These are phyloP conservation scores for Trematosphaeria pertusa DNA, from an alignment of 2,329 filamentous ascomycete species.

Conservation along the genomic window DNA sequence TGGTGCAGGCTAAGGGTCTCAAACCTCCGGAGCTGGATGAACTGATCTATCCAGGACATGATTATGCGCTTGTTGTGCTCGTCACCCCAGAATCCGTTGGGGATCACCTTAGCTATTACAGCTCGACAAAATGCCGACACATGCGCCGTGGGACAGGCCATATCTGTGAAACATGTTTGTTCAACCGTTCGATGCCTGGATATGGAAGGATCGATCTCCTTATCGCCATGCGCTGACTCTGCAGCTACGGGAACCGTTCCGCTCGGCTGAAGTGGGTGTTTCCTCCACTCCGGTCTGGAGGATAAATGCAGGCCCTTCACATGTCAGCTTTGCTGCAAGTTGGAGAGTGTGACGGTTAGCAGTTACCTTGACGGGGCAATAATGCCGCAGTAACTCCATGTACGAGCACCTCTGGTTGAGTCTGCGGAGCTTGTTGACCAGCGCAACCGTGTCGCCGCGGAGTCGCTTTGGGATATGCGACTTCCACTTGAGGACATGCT, in stretches of 20 bases:
- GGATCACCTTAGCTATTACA: constrained; percentile 74
- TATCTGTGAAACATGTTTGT: constrained; percentile 61
- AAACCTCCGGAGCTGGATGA: constrained; percentile 78
- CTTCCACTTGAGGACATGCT: constrained; percentile 43
- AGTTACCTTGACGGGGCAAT: constrained; percentile 69
- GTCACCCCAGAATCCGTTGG: constrained; percentile 75
- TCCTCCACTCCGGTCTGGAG: constrained; percentile 34
- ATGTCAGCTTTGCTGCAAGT: constrained; percentile 18
- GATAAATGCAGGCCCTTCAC: constrained; percentile 33
- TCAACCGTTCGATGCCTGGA: constrained; percentile 19
- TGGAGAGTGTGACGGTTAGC: neutral
- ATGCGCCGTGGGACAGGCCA: constrained; percentile 70
- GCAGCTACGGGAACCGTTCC: constrained; percentile 10
- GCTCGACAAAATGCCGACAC: constrained; percentile 90
- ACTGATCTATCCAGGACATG: constrained; percentile 74
- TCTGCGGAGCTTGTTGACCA: constrained; percentile 73
- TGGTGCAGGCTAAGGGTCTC: constrained; percentile 83
- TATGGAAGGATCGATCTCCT: constrained; percentile 3
- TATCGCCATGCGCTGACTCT: constrained; percentile 11
- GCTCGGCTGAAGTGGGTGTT: constrained; percentile 26
- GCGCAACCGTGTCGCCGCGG: constrained; percentile 63
- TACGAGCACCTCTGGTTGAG: constrained; percentile 81
- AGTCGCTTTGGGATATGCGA: constrained; percentile 68
- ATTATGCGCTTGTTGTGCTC: constrained; percentile 70
- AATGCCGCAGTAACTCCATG: constrained; percentile 75